Evolutionary conservation across 352 stramenopile species (phyloP).

Genomic region (Globisporangium lucens): DNA sequence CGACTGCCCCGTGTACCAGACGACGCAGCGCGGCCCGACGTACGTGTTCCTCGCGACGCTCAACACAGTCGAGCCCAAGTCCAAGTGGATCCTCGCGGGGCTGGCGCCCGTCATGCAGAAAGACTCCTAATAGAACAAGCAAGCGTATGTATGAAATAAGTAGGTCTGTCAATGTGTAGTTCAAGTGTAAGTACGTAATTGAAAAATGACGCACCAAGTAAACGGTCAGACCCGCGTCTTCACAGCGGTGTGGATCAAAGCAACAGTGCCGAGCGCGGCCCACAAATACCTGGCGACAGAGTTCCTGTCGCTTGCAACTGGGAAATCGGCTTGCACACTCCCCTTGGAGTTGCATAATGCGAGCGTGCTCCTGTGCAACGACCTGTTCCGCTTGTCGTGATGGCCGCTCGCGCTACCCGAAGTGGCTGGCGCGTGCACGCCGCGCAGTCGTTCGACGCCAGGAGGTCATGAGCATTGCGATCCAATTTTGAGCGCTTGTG

Average conservation of each 20-base stretch:
- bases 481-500: too few species aligned
- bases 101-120: conserved; percentile 93
- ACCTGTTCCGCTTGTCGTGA: neutral
- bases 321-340: too few species aligned
- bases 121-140: conserved; percentile 55
- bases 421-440: neutral
- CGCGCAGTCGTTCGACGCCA: neutral
- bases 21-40: conserved; percentile 92
- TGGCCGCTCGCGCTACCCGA: too few species aligned
- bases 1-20: conserved; percentile 96
- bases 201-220: too few species aligned
- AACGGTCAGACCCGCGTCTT: too few species aligned
- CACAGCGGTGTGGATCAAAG: too few species aligned
- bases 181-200: too few species aligned
- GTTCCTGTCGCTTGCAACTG: too few species aligned
- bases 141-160: neutral
- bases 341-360: neutral
- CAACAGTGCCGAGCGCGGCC: too few species aligned
- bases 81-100: conserved; percentile 93
- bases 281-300: too few species aligned
- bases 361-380: neutral
- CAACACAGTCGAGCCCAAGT: conserved; percentile 69
- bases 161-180: neutral
- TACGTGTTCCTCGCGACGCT: conserved; percentile 97
- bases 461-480: too few species aligned